phyloP scores from a whole-genome alignment of 202 grass and related monocot genomes.

The Schoenoplectus tabernaemontani region DNA sequence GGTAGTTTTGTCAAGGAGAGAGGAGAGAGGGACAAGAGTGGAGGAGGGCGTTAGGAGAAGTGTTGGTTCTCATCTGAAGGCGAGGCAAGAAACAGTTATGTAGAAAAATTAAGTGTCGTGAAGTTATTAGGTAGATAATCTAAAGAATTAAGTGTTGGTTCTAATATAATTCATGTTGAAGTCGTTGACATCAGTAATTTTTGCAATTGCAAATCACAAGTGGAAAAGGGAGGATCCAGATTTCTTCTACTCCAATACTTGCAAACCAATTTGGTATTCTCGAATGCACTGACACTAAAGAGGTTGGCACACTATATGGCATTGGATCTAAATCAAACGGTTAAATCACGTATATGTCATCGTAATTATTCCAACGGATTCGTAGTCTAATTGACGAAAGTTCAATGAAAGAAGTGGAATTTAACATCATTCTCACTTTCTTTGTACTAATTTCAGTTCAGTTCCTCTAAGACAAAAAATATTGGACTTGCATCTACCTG shows the following conservation, averaged over 20 bases:
- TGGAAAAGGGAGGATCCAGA: neutral
- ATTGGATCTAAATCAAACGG: no score
- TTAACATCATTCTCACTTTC: no score
- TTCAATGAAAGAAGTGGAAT: no score
- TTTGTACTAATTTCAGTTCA: no score
- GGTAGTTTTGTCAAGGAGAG: conserved; percentile 44
- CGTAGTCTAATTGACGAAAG: no score
- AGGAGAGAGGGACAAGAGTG: neutral
- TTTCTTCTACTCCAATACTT: neutral
- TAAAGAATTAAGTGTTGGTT: neutral
- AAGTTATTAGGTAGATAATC: neutral
- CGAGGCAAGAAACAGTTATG: neutral
- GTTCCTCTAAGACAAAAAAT: no score
- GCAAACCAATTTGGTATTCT: no score
- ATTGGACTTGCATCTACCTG: no score
- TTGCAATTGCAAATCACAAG: neutral
- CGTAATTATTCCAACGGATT: no score
- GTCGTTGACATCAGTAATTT: neutral
- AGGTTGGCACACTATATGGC: no score
- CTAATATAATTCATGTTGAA: neutral
- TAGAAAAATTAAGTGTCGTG: neutral
- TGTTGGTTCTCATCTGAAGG: neutral
- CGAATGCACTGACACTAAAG: no score
- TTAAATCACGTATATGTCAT: no score
- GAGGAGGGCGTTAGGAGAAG: neutral